phyloP scores from a whole-genome alignment of 495 filamentous ascomycete species.

The Cercophora samala region DNA sequence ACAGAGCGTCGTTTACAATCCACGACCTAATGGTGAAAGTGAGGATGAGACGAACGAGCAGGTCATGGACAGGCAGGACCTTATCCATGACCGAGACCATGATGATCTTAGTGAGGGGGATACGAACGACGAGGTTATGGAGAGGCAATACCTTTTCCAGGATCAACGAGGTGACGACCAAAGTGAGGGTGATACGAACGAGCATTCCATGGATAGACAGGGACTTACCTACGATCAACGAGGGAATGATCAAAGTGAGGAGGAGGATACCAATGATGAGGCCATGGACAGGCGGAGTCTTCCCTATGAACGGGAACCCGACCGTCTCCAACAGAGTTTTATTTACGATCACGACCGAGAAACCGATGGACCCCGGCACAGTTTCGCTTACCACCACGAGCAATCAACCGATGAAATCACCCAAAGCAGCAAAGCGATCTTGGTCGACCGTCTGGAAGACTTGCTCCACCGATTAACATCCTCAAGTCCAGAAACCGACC shows the following conservation, averaged over 20 bases:
- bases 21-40: constrained; percentile 9
- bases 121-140: too few species aligned
- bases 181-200: too few species aligned
- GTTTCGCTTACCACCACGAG: neutral
- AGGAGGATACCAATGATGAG: too few species aligned
- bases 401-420: constrained; percentile 21
- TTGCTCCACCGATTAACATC: constrained; percentile 39
- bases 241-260: too few species aligned
- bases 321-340: constrained; percentile 13
- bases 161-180: neutral
- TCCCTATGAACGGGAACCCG: too few species aligned
- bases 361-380: constrained; percentile 14
- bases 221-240: too few species aligned
- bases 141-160: neutral
- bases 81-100: neutral
- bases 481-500: constrained; percentile 17
- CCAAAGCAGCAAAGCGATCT: constrained; percentile 45
- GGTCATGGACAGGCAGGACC: constrained; percentile 11
- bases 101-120: neutral
- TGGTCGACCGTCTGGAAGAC: constrained; percentile 49
- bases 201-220: too few species aligned
- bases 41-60: constrained; percentile 8
- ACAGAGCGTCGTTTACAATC: neutral
- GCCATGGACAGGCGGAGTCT: too few species aligned
- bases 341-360: neutral